phyloP scores from a whole-genome alignment of 352 stramenopile species.

The Globisporangium cederbergense region DNA sequence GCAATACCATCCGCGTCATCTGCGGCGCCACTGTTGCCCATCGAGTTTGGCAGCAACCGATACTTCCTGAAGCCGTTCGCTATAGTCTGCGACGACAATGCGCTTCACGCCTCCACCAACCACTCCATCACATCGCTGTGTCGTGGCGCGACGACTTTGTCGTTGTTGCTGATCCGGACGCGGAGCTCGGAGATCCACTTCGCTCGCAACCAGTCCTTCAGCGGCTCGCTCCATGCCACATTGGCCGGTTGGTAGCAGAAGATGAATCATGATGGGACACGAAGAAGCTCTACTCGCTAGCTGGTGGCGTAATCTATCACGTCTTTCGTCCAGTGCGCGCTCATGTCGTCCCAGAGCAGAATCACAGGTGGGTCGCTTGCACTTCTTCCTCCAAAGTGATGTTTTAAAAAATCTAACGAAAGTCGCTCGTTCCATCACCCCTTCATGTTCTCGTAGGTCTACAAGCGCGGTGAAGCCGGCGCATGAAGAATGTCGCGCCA shows the following conservation, averaged over 20 bases:
- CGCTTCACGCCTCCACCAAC: not conserved
- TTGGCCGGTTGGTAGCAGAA: not conserved
- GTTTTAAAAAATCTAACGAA: constrained; percentile 1
- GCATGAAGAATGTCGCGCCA: not conserved
- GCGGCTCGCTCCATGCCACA: not conserved
- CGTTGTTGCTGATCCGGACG: not conserved
- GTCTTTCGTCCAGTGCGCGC: constrained; percentile 1
- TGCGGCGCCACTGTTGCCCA: not conserved
- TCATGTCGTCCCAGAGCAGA: constrained; percentile 3
- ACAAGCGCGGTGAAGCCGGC: not conserved
- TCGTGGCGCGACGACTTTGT: not conserved
- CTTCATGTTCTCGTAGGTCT: not conserved
- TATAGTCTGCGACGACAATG: not conserved
- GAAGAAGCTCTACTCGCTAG: not conserved
- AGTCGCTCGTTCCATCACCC: constrained; percentile 1
- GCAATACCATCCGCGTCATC: not conserved
- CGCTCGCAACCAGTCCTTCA: not conserved
- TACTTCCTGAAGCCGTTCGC: not conserved
- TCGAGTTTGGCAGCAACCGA: not conserved
- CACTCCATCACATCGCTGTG: not conserved
- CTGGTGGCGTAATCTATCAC: not conserved
- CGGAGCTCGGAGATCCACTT: not conserved
- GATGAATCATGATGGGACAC: not conserved
- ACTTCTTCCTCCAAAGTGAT: constrained; percentile 2
- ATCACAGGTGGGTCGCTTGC: not conserved